Evolutionary conservation across 2,329 filamentous ascomycete genomes (phyloP).

Genomic region (Thielaviopsis punctulata): DNA sequence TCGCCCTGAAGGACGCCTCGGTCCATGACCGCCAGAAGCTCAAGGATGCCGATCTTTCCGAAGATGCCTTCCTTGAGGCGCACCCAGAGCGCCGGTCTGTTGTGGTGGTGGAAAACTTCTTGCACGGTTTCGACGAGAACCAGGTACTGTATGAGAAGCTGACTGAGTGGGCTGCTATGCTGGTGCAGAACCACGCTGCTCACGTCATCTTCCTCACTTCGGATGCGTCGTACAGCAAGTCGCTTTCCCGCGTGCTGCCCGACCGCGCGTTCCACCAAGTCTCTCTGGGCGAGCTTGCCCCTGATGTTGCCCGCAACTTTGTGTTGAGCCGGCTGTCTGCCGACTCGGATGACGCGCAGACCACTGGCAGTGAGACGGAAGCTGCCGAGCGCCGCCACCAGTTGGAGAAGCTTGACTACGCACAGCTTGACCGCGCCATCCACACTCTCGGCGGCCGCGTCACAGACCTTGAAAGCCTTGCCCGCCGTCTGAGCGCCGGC

Average conservation of each 20-base stretch:
- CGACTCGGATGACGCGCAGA: slow-evolving; percentile 16
- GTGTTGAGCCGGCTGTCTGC: slow-evolving; percentile 57
- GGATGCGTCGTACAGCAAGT: slow-evolving; percentile 76
- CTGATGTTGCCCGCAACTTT: slow-evolving; percentile 73
- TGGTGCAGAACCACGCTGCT: slow-evolving; percentile 76
- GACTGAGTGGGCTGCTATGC: slow-evolving; percentile 73
- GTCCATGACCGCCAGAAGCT: slow-evolving; percentile 38
- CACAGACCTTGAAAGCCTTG: slow-evolving; percentile 88
- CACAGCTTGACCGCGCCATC: slow-evolving; percentile 67
- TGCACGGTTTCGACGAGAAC: slow-evolving; percentile 55
- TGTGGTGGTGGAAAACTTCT: slow-evolving; percentile 80
- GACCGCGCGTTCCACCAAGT: slow-evolving; percentile 82
- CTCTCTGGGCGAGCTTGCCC: slow-evolving; percentile 69
- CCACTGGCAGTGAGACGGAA: slow-evolving; percentile 21
- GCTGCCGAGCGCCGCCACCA: slow-evolving; percentile 19
- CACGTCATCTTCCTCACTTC: slow-evolving; percentile 91
- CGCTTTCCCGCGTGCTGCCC: slow-evolving; percentile 69
- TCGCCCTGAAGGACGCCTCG: slow-evolving; percentile 62
- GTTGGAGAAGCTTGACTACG: slow-evolving; percentile 30
- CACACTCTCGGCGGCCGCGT: slow-evolving; percentile 71
- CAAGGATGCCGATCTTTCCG: slow-evolving; percentile 52
- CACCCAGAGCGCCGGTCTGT: slow-evolving; percentile 73
- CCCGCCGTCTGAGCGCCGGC: slow-evolving; percentile 74
- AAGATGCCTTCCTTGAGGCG: slow-evolving; percentile 78
- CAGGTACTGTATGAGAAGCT: slow-evolving; percentile 57